Percentiles rank a stretch among this genome's conserved stretches.
Evolutionary conservation across 345 rosid genomes (phyloP).

Genomic region (Luvunga scandens): DNA sequence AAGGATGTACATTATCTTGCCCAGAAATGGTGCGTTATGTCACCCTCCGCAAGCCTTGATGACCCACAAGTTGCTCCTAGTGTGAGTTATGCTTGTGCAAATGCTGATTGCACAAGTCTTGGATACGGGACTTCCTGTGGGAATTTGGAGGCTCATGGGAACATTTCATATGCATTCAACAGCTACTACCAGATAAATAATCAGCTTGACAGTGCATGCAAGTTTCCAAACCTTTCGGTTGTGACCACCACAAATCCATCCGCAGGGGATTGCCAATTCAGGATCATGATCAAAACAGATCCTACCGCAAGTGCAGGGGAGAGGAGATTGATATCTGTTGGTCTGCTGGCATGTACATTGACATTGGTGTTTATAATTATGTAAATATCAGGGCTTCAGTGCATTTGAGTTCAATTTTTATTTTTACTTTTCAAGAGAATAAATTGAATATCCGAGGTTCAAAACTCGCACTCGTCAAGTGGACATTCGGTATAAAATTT

Average conservation of each 20-base stretch:
- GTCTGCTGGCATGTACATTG: slow-evolving; percentile 10
- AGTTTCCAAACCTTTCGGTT: slow-evolving; percentile 49
- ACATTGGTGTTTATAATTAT: slow-evolving; percentile 24
- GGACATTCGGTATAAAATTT: background rate
- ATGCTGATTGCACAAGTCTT: slow-evolving; percentile 66
- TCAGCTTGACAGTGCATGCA: slow-evolving; percentile 59
- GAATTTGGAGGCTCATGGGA: slow-evolving; percentile 38
- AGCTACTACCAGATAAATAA: slow-evolving; percentile 55
- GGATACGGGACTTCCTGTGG: slow-evolving; percentile 60
- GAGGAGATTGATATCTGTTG: slow-evolving; percentile 11
- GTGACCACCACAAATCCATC: slow-evolving; percentile 46
- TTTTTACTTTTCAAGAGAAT: background rate
- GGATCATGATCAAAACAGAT: slow-evolving; percentile 46
- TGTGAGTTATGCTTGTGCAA: slow-evolving; percentile 63
- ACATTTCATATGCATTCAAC: slow-evolving; percentile 67
- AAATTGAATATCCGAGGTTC: background rate
- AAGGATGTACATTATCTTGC: slow-evolving; percentile 45
- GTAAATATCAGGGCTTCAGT: slow-evolving; percentile 26
- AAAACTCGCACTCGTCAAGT: background rate
- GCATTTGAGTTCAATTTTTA: slow-evolving; percentile 8
- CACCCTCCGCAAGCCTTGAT: slow-evolving; percentile 39
- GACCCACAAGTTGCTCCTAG: slow-evolving; percentile 50
- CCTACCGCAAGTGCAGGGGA: background rate
- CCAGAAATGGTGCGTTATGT: slow-evolving; percentile 57
- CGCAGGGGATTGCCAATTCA: slow-evolving; percentile 48